A percentile compares a stretch with the other conserved stretches of the same genome.
Evolutionary conservation across 2,329 filamentous ascomycete species (phyloP).

Genomic region (Colletotrichum magnum): DNA sequence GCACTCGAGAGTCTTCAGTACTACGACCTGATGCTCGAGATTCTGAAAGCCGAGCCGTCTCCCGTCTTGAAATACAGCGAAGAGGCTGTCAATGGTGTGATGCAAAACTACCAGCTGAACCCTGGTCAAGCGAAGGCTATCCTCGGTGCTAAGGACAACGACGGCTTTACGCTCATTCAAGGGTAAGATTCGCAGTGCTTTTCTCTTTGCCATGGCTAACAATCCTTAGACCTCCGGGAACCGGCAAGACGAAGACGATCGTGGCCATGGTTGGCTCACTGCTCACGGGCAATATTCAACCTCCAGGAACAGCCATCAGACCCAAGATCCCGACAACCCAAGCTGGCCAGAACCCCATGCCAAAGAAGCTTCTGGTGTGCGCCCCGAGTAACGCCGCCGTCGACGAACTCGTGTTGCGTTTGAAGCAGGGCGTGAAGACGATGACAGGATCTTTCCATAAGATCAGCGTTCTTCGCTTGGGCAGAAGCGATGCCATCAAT

Average conservation of each 20-base stretch:
- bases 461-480: slow-evolving; percentile 90
- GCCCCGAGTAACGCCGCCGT: slow-evolving; percentile 99
- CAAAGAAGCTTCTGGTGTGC: slow-evolving; percentile 94
- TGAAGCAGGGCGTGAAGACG: slow-evolving; percentile 89
- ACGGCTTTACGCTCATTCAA: slow-evolving; percentile 96
- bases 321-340: slow-evolving; percentile 50
- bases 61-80: slow-evolving; percentile 87
- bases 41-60: slow-evolving; percentile 89
- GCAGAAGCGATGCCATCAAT: slow-evolving; percentile 94
- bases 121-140: slow-evolving; percentile 91
- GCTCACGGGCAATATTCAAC: slow-evolving; percentile 70
- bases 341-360: slow-evolving; percentile 51
- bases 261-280: slow-evolving; percentile 94
- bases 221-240: slow-evolving; percentile 82
- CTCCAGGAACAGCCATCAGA: slow-evolving; percentile 53
- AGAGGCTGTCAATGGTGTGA: slow-evolving; percentile 77
- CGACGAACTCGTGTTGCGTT: slow-evolving; percentile 92
- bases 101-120: slow-evolving; percentile 87
- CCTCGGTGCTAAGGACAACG: slow-evolving; percentile 92
- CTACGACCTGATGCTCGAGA: slow-evolving; percentile 95
- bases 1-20: slow-evolving; percentile 92
- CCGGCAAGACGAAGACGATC: slow-evolving; percentile 98
- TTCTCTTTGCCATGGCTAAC: slow-evolving; percentile 47
- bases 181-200: slow-evolving; percentile 65
- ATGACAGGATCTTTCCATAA: slow-evolving; percentile 79